Base-by-base conservation (phyloP, 73 alveolate genomes). In the Paramecium caudatum region DNA sequence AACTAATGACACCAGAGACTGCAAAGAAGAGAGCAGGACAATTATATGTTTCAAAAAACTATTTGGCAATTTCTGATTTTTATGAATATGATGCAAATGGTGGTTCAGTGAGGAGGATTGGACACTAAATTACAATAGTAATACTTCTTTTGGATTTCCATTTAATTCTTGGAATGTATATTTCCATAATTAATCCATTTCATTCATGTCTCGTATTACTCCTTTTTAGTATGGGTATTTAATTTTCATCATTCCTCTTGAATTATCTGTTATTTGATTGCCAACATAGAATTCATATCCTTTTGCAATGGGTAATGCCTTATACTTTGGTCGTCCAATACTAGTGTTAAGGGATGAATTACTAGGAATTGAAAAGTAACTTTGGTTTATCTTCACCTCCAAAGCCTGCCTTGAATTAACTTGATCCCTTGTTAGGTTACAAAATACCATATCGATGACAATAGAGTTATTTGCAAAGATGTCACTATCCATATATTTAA, bases 91-190 rank as follows among this genome's bases (percentile, higher is more conserved):
- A 98, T 62, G 95, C 95, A 50, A 85, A 91, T 3, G 96, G 94
- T 0, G 98, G 98, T 70, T 97, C 99, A 0, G 99, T 94, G 19
- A 97, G 86, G 69, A 96, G 93, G 34, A 96, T 95, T 33, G 98
- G 99, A 82, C 94, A 97, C 93, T 86, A 34, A n/a, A 41, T 19
- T 55, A 34, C n/a, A n/a, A n/a, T n/a, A n/a, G n/a, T n/a, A n/a
- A 32, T 69, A 69, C 86, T 37, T 69, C 86, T 37, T 69, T 69
- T 10, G 62, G 36, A 39, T 37, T 69, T 12, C 48, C 46, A 21
- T 37, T n/a, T 41, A 69, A 69, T 34, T 69, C 86, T 39, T 13
- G 27, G 62, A 69, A 69, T 3, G 86, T 37, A 5, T 69, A 69
- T 39, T 69, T 69, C 86, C 86, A 69, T 69, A 69, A 16, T 34